These are phyloP conservation scores for Trichoderma sp. DNA, from an alignment of 2,329 filamentous ascomycete species.

Conservation along the genomic window DNA sequence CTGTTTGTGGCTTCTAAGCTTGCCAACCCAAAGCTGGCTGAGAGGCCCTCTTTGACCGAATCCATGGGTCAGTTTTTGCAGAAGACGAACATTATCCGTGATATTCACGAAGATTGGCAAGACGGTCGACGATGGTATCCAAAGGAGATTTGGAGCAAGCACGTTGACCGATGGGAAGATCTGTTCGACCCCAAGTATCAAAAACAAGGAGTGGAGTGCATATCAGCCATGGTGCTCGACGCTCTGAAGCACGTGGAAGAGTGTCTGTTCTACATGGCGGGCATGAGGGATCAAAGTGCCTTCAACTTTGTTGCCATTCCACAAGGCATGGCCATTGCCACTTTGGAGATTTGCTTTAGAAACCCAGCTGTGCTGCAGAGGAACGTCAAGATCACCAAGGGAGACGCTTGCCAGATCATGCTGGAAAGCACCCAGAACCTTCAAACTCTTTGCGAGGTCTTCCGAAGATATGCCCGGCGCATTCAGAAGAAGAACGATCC, in stretches of 20 bases:
- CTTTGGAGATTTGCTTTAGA: conserved; percentile 86
- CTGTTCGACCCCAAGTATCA: conserved; percentile 81
- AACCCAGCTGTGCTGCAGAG: conserved; percentile 83
- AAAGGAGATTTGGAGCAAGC: conserved; percentile 94
- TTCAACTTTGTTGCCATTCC: conserved; percentile 99
- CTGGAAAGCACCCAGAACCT: conserved; percentile 90
- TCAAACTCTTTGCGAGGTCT: conserved; percentile 75
- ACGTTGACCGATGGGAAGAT: conserved; percentile 87
- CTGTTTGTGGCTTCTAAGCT: conserved; percentile 86
- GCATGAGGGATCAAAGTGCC: conserved; percentile 90
- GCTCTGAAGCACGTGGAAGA: conserved; percentile 85
- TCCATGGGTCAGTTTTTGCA: conserved; percentile 98
- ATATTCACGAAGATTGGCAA: conserved; percentile 84
- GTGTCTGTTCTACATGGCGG: conserved; percentile 97
- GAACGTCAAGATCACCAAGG: conserved; percentile 97
- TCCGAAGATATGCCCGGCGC: conserved; percentile 72
- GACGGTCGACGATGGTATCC: conserved; percentile 94
- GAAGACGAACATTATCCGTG: conserved; percentile 98
- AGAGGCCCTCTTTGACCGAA: conserved; percentile 79
- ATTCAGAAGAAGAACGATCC: conserved; percentile 96
- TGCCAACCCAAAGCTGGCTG: conserved; percentile 80
- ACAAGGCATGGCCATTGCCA: conserved; percentile 96
- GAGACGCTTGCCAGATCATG: conserved; percentile 90
- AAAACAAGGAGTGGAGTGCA: conserved; percentile 77
- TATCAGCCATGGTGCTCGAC: conserved; percentile 92